Evolutionary conservation across 108 stramenopile species (phyloP), one percentile per base, ranked within the genome.

Genomic region (Nitzschia sp.): DNA sequence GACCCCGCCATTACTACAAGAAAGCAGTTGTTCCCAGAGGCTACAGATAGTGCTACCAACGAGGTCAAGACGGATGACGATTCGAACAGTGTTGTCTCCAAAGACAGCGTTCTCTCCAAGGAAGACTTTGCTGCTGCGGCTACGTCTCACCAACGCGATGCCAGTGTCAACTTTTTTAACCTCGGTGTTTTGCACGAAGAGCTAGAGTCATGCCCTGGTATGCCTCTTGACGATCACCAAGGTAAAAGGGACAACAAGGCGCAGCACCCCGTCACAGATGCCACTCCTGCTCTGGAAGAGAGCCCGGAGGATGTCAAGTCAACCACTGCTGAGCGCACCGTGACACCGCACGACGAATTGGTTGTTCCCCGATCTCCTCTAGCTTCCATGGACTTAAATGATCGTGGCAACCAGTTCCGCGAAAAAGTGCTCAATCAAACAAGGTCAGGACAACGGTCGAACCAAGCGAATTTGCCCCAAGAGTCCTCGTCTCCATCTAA

Each of bases 1-100:
- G 93, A 94, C 73, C 93, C 93, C 6, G 71, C 67, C 15, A 72
- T 73, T 2, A 61, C 51, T 15, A 48, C 61, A 19, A 14, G 53
- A n/a, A 63, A 73, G 26, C 53, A 57, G 19, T 41, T 64, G 7
- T 57, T 63, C 51, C 15, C 29, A 38, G 64, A 65, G 51, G 24
- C 59, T 17, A 70, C 34, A 12, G 66, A 67, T 21, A 40, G 41
- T 60, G 24, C 5, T 7, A 51, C 10, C 10, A 51, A 43, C 20
- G 29, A 15, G 11, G 37, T 41, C 15, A 40, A 34, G 6, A 40
- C 57, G 39, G 57, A 59, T 10, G 53, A 67, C 21, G 11, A 11
- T 12, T 21, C 42, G 0, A 22, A 19, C 43, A 43, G 15, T 46
- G 61, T 62, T 20, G 29, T 25, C 1, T 55, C 41, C 26, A 54